A percentile compares a stretch with the other conserved stretches of the same genome.
Evolutionary conservation across 192 early-diverging fungal species (phyloP).

Genomic region (Coemansia sp.): DNA sequence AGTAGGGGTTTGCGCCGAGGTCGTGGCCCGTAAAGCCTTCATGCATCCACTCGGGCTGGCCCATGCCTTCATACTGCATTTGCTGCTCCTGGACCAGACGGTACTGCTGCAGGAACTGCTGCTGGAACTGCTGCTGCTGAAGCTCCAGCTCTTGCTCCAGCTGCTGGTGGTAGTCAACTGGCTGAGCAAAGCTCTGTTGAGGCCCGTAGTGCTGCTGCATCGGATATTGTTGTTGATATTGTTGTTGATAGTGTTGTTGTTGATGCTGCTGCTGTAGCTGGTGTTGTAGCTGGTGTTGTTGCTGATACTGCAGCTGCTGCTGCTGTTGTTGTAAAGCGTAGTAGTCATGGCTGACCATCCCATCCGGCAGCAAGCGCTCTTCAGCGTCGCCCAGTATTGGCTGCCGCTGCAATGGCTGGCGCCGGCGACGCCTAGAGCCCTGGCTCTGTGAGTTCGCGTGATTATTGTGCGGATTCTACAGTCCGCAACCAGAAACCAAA

Average conservation of each 20-base stretch:
- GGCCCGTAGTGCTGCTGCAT: background rate
- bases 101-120: slow-evolving; percentile 42
- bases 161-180: slow-evolving; percentile 23
- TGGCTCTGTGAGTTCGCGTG: background rate
- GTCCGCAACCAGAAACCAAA: too few species aligned
- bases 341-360: background rate
- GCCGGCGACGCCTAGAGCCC: background rate
- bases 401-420: background rate
- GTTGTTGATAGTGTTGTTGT: slow-evolving; percentile 10
- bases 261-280: slow-evolving; percentile 3
- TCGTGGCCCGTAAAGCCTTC: slow-evolving; percentile 28
- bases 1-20: slow-evolving; percentile 14
- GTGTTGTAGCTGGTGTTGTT: slow-evolving; percentile 1
- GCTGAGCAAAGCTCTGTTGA: slow-evolving; percentile 3
- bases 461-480: too few species aligned
- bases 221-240: slow-evolving; percentile 4
- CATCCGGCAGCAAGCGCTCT: background rate
- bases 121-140: slow-evolving; percentile 47
- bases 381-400: background rate
- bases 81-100: slow-evolving; percentile 28
- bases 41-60: slow-evolving; percentile 25
- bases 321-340: background rate
- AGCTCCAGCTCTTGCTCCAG: slow-evolving; percentile 42
- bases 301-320: slow-evolving; percentile 3
- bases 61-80: slow-evolving; percentile 12